Evolutionary conservation across 2,329 filamentous ascomycete genomes (phyloP).

Genomic region (Erysiphe pulchra): DNA sequence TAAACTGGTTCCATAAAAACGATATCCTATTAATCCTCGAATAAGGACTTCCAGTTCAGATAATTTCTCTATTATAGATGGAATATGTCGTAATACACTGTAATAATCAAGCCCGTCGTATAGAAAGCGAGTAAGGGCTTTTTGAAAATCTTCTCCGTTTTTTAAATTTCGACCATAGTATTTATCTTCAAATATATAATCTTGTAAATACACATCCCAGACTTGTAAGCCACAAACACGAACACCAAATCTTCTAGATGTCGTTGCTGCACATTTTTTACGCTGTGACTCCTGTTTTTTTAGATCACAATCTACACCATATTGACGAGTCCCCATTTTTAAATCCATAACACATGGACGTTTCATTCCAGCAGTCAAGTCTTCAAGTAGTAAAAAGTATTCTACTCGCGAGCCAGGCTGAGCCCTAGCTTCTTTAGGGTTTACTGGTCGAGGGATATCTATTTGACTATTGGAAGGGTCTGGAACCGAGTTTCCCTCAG

Average conservation of each 20-base stretch:
- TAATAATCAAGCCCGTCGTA: conserved; percentile 66
- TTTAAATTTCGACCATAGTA: conserved; percentile 82
- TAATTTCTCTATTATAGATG: conserved; percentile 63
- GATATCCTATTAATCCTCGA: conserved; percentile 52
- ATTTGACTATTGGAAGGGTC: conserved; percentile 1
- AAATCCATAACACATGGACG: conserved; percentile 89
- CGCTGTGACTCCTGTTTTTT: conserved; percentile 88
- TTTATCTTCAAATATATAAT: conserved; percentile 92
- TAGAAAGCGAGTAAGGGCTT: conserved; percentile 67
- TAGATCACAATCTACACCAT: conserved; percentile 70
- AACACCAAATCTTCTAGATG: conserved; percentile 73
- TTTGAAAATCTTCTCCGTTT: conserved; percentile 69
- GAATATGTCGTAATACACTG: conserved; percentile 68
- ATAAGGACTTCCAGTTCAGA: conserved; percentile 65
- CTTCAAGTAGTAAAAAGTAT: conserved; percentile 80
- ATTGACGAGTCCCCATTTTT: conserved; percentile 96
- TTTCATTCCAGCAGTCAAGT: conserved; percentile 90
- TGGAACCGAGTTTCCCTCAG: neutral
- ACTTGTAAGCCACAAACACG: conserved; percentile 89
- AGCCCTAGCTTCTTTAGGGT: conserved; percentile 52
- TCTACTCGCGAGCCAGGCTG: conserved; percentile 45
- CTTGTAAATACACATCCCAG: conserved; percentile 65
- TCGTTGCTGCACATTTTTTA: conserved; percentile 78
- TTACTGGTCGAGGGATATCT: conserved; percentile 32
- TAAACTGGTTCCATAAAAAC: conserved; percentile 85